Percentiles rank a stretch among this genome's conserved stretches.
Conservation (phyloP, 2,329 filamentous ascomycete genomes). For the Westerdykella sp. region DNA sequence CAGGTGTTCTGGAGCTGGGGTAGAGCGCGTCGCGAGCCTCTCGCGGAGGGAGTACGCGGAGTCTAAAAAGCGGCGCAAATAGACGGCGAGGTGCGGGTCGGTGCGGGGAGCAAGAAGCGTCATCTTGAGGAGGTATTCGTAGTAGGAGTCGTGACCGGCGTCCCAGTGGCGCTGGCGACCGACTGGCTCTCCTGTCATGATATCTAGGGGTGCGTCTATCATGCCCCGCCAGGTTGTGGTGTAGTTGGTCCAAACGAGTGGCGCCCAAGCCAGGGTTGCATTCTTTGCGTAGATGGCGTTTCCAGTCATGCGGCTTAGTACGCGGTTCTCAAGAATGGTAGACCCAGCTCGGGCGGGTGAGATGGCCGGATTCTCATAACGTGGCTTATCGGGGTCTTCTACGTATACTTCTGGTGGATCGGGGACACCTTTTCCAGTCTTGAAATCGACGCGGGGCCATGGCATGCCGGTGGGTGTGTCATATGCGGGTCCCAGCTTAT, state of each 20-base stretch:
- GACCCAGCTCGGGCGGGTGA: slow-evolving; percentile 40
- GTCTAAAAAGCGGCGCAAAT: slow-evolving; percentile 29
- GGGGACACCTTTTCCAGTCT: slow-evolving; percentile 25
- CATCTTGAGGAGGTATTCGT: slow-evolving; percentile 40
- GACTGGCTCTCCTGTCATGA: slow-evolving; percentile 37
- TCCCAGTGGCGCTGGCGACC: slow-evolving; percentile 40
- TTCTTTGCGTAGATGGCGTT: slow-evolving; percentile 37
- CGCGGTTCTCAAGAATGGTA: slow-evolving; percentile 41
- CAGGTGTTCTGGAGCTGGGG: slow-evolving; percentile 23
- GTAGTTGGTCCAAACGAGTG: slow-evolving; percentile 42
- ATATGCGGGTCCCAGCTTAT: slow-evolving; percentile 36
- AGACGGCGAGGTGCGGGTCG: slow-evolving; percentile 30
- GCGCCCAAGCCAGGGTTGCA: slow-evolving; percentile 40
- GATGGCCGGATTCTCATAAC: slow-evolving; percentile 33
- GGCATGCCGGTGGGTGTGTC: slow-evolving; percentile 40
- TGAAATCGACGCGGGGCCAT: slow-evolving; percentile 43
- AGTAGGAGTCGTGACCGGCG: slow-evolving; percentile 41
- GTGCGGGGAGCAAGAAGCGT: slow-evolving; percentile 32
- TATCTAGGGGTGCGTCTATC: slow-evolving; percentile 40
- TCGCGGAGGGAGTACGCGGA: slow-evolving; percentile 34
- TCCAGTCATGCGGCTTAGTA: slow-evolving; percentile 38
- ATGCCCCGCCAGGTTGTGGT: slow-evolving; percentile 37
- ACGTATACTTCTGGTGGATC: slow-evolving; percentile 24
- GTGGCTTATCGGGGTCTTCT: slow-evolving; percentile 24
- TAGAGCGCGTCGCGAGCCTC: slow-evolving; percentile 33